Percentiles rank a stretch among this genome's conserved stretches.
phyloP scores from a whole-genome alignment of 2,329 filamentous ascomycete species.

The Aspergillus spinulosporus region DNA sequence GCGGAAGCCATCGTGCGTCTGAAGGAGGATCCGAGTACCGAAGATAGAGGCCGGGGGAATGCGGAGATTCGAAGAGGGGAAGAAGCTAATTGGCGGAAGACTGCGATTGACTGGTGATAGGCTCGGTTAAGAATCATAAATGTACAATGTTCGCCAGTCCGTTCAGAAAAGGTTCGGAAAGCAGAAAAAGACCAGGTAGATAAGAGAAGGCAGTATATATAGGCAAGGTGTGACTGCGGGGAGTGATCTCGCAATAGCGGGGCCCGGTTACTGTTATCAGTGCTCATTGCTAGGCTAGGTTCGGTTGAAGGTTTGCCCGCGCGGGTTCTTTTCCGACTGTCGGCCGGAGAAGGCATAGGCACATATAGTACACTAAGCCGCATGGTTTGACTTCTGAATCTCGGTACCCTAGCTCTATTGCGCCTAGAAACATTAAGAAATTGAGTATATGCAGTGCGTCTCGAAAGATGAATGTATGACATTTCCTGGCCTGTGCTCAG shows the following conservation, averaged over 20 bases:
- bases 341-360: not conserved
- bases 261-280: not conserved
- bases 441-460: too few relatives aligned
- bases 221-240: slow-evolving; percentile 21
- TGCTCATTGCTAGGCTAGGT: not conserved
- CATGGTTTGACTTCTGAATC: too few relatives aligned
- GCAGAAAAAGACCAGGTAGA: slow-evolving; percentile 3
- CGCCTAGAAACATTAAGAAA: too few relatives aligned
- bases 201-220: slow-evolving; percentile 14
- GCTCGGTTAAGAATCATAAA: slow-evolving; percentile 33
- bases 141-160: not conserved
- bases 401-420: too few relatives aligned
- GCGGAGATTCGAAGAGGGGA: slow-evolving; percentile 18
- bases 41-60: slow-evolving; percentile 21
- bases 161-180: not conserved
- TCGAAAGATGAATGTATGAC: too few relatives aligned
- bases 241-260: slow-evolving; percentile 16
- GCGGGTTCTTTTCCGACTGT: slow-evolving; percentile 18
- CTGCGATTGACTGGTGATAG: slow-evolving; percentile 26
- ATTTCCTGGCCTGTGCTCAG: too few relatives aligned
- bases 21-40: slow-evolving; percentile 23
- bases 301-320: slow-evolving; percentile 22
- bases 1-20: slow-evolving; percentile 63
- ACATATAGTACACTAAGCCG: too few relatives aligned
- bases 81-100: slow-evolving; percentile 24